phyloP scores from a whole-genome alignment of 208 protist genomes.

The Acanthamoeba quina region DNA sequence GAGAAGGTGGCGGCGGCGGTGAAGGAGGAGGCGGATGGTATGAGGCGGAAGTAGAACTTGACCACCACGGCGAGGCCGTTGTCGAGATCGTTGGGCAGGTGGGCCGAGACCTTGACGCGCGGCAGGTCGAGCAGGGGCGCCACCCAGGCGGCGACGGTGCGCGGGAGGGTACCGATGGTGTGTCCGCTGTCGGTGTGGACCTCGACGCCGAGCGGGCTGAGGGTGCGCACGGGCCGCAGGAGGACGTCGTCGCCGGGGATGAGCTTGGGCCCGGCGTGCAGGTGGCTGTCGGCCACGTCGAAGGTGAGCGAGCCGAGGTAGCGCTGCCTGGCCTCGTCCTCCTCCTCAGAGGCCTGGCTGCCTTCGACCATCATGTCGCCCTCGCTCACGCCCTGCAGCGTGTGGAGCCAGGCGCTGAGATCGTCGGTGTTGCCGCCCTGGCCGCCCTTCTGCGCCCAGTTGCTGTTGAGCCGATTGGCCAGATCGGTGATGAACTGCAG shows the following conservation, averaged over 20 bases:
- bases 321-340: neutral
- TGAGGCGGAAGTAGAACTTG: conserved; percentile 53
- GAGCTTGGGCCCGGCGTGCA: neutral
- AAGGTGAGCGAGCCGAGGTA: conserved; percentile 53
- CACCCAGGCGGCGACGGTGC: conserved; percentile 8
- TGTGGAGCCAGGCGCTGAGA: conserved; percentile 4
- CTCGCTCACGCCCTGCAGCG: neutral
- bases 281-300: conserved; percentile 46
- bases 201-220: conserved; percentile 27
- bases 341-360: neutral
- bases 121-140: conserved; percentile 21
- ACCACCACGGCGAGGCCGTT: conserved; percentile 40
- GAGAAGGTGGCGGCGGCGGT: neutral
- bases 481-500: conserved; percentile 53
- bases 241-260: conserved; percentile 51
- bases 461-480: conserved; percentile 35
- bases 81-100: conserved; percentile 64
- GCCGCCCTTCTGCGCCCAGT: conserved; percentile 45
- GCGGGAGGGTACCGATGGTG: conserved; percentile 39
- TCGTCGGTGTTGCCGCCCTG: neutral
- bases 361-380: conserved; percentile 42
- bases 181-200: neutral
- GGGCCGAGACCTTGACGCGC: conserved; percentile 38
- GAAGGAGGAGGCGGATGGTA: neutral
- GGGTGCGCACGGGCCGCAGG: neutral